Conservation (phyloP, 2,329 filamentous ascomycete species). For the Aspergillus udagawae region DNA sequence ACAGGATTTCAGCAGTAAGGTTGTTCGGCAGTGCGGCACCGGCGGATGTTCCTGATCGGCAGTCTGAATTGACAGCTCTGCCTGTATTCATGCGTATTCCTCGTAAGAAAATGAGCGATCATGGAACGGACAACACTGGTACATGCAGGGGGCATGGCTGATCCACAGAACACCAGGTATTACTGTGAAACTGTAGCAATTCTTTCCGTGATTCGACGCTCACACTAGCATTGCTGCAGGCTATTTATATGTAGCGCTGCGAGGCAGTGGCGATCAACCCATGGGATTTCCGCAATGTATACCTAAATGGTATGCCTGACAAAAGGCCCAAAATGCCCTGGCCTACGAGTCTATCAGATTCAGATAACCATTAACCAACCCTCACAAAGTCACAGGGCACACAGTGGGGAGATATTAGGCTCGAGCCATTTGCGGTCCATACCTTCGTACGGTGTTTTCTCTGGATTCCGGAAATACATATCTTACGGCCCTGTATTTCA, state of each 20-base stretch:
- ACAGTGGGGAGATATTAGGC: neutral
- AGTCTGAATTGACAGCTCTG: neutral
- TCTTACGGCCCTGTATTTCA: neutral
- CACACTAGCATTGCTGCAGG: too few species aligned
- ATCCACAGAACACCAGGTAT: too few species aligned
- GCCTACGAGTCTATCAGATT: neutral
- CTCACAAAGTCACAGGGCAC: neutral
- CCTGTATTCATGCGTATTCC: neutral
- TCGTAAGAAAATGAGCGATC: neutral
- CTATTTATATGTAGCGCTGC: too few species aligned
- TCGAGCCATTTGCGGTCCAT: neutral
- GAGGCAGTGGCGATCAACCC: too few species aligned
- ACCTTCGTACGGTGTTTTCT: neutral
- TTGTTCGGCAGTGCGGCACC: neutral
- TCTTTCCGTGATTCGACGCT: too few species aligned
- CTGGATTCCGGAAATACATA: too few species aligned
- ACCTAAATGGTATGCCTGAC: too few species aligned
- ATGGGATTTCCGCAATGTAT: too few species aligned
- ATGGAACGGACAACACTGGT: too few species aligned
- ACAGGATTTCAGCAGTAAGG: neutral
- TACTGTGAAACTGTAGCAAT: too few species aligned
- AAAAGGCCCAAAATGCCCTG: too few species aligned
- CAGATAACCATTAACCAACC: neutral
- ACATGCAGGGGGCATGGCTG: too few species aligned
- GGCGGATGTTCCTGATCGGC: constrained; percentile 10